These are phyloP conservation scores for Hirsutella rhossiliensis DNA, from an alignment of 2,329 filamentous ascomycete species.

Conservation along the genomic window DNA sequence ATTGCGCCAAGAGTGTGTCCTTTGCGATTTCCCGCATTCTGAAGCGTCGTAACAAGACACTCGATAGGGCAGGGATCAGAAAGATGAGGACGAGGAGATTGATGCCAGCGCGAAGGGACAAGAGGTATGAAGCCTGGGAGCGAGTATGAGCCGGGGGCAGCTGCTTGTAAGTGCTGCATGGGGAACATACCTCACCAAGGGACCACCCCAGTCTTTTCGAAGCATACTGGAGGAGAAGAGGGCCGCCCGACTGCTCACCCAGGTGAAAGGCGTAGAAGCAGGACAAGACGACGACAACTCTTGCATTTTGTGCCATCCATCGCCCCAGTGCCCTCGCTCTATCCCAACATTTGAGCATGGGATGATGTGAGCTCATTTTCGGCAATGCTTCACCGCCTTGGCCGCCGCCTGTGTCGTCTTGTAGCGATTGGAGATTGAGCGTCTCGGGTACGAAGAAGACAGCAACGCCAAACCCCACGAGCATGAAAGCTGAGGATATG, in stretches of 20 bases:
- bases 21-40: conserved; percentile 3
- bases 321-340: not conserved
- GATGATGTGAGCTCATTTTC: not conserved
- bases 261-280: conserved; percentile 2
- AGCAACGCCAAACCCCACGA: not conserved
- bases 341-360: not conserved
- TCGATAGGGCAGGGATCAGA: conserved; percentile 3
- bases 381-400: not conserved
- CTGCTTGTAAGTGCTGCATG: not conserved
- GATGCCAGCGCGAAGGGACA: conserved; percentile 6
- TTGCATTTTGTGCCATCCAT: not conserved
- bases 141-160: not conserved
- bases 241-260: conserved; percentile 1
- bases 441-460: conserved; percentile 3
- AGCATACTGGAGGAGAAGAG: conserved; percentile 6
- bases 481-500: not conserved
- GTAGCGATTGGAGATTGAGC: not conserved
- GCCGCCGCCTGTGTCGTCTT: not conserved
- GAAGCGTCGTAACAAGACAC: not conserved
- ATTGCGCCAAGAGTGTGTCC: conserved; percentile 7
- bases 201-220: conserved; percentile 7
- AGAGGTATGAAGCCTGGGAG: conserved; percentile 7
- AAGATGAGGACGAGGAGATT: conserved; percentile 4
- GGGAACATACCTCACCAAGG: conserved; percentile 3
- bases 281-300: not conserved